phyloP scores from a whole-genome alignment of 306 rosid species.

The Vigna hirtella region DNA sequence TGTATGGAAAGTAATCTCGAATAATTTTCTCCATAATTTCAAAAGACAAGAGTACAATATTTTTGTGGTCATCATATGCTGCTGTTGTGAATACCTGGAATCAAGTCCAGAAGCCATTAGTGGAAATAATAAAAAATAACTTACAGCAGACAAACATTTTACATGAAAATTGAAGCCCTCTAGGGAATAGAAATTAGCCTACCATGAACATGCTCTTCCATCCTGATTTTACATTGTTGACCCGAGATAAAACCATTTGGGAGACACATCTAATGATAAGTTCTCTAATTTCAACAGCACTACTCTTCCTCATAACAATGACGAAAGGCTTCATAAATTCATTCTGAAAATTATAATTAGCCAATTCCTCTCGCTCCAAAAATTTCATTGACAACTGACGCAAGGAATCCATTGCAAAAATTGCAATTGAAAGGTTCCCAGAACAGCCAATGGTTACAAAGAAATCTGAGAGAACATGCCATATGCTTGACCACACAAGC shows the following conservation, averaged over 20 bases:
- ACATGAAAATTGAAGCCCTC: constrained; percentile 31
- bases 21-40: constrained; percentile 98
- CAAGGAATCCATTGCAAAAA: constrained; percentile 98
- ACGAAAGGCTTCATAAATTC: constrained; percentile 99
- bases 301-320: constrained; percentile 96
- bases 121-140: constrained; percentile 19
- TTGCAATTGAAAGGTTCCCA: constrained; percentile 94
- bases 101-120: constrained; percentile 44
- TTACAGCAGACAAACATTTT: constrained; percentile 18
- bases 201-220: constrained; percentile 99
- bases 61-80: constrained; percentile 98
- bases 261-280: constrained; percentile 97
- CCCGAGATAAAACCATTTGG: constrained; percentile 97
- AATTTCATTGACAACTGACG: constrained; percentile 99
- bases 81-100: constrained; percentile 98
- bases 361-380: constrained; percentile 96
- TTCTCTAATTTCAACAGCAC: constrained; percentile 97
- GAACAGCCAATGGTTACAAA: constrained; percentile 98
- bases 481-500: constrained; percentile 99
- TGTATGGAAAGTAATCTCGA: constrained; percentile 93
- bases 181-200: constrained; percentile 46
- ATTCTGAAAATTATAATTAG: constrained; percentile 97
- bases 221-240: constrained; percentile 99
- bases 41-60: constrained; percentile 94
- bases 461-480: constrained; percentile 99